phyloP scores from a whole-genome alignment of 148 eudicot species.

The Persicaria maculosa region DNA sequence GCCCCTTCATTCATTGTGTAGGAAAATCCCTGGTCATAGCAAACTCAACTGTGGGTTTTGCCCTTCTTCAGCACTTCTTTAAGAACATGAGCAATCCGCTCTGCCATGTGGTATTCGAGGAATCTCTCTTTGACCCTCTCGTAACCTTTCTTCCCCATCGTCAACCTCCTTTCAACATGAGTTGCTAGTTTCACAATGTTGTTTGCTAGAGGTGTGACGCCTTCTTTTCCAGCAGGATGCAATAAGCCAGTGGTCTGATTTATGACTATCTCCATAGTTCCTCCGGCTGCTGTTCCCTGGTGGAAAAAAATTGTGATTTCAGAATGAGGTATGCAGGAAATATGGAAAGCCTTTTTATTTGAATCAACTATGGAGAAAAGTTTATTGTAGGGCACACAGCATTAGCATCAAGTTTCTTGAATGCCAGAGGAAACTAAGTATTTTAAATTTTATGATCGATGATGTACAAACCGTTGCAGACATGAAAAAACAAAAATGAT shows the following conservation, averaged over 20 bases:
- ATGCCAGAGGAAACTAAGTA: background rate
- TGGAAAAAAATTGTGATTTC: background rate
- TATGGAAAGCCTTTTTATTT: background rate
- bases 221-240: constrained; percentile 87
- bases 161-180: constrained; percentile 66
- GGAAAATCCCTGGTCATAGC: background rate
- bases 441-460: background rate
- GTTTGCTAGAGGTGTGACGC: constrained; percentile 68
- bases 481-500: background rate
- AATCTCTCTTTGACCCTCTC: constrained; percentile 78
- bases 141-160: constrained; percentile 85
- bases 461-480: background rate
- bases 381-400: background rate
- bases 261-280: constrained; percentile 84
- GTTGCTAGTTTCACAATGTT: constrained; percentile 80
- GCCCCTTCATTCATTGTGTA: background rate
- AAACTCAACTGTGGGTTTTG: constrained; percentile 21
- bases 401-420: background rate
- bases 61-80: constrained; percentile 69
- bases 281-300: constrained; percentile 99
- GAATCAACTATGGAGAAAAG: background rate
- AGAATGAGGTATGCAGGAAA: background rate
- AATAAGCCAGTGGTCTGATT: constrained; percentile 78
- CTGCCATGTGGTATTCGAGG: constrained; percentile 81
- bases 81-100: constrained; percentile 68